A percentile compares a stretch with the other conserved stretches of the same genome.
These are phyloP conservation scores for Hygrocybe punicea DNA, from an alignment of 768 basidiomycete genomes.

Conservation along the genomic window DNA sequence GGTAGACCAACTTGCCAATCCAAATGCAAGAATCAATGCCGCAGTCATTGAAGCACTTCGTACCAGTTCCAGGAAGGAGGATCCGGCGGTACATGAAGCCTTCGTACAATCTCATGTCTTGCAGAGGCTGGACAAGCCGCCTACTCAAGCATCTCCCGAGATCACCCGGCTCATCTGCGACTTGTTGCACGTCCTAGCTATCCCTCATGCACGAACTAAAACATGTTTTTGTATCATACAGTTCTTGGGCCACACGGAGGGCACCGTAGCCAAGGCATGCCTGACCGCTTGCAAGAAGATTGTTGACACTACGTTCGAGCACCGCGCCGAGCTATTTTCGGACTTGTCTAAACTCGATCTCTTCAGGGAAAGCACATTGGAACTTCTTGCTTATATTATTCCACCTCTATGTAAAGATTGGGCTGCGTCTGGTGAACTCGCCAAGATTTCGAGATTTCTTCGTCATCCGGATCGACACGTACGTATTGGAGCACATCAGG, in stretches of 20 bases:
- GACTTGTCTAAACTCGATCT: constrained; percentile 15
- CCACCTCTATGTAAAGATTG: constrained; percentile 17
- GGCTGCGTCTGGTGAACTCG: constrained; percentile 14
- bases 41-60: constrained; percentile 11
- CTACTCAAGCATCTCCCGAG: constrained; percentile 12
- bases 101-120: constrained; percentile 14
- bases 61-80: constrained; percentile 10
- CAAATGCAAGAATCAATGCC: constrained; percentile 12
- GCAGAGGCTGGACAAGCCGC: constrained; percentile 11
- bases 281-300: constrained; percentile 16
- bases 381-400: constrained; percentile 18
- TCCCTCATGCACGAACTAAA: constrained; percentile 16
- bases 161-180: constrained; percentile 15
- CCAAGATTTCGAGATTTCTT: constrained; percentile 10
- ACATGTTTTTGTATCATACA: constrained; percentile 7
- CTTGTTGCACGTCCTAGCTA: constrained; percentile 15
- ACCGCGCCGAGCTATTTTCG: constrained; percentile 15
- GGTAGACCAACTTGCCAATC: constrained; percentile 15
- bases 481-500: constrained; percentile 13
- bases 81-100: constrained; percentile 7
- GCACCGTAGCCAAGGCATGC: constrained; percentile 11
- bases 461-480: constrained; percentile 13
- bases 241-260: constrained; percentile 17
- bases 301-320: constrained; percentile 14
- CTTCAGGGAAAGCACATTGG: constrained; percentile 16